These are phyloP conservation scores for Scleroderma citrinum DNA, from an alignment of 768 basidiomycete genomes.

Conservation along the genomic window DNA sequence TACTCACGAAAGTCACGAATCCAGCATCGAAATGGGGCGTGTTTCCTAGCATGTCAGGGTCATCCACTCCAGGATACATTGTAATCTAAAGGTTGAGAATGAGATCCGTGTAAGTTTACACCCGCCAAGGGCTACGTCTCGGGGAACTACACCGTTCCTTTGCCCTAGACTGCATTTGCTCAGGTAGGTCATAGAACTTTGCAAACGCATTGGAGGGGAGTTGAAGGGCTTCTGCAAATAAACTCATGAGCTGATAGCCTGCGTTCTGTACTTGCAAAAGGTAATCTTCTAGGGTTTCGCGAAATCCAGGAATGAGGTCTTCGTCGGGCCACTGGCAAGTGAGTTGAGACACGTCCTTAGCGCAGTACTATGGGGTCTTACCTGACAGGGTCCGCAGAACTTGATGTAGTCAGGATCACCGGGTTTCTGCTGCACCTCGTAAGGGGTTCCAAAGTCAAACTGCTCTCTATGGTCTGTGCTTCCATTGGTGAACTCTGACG, in stretches of 20 bases:
- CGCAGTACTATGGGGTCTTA: slow-evolving; percentile 21
- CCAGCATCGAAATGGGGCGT: slow-evolving; percentile 83
- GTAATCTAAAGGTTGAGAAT: slow-evolving; percentile 38
- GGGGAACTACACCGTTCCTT: slow-evolving; percentile 33
- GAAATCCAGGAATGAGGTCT: slow-evolving; percentile 65
- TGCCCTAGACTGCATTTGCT: slow-evolving; percentile 65
- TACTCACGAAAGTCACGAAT: slow-evolving; percentile 71
- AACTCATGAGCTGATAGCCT: slow-evolving; percentile 50
- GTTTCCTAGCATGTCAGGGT: slow-evolving; percentile 64
- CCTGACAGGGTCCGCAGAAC: slow-evolving; percentile 74
- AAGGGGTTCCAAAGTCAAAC: slow-evolving; percentile 72
- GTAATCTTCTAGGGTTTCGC: slow-evolving; percentile 48
- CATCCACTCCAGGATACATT: too few species aligned
- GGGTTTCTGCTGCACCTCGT: slow-evolving; percentile 52
- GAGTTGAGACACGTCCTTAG: neutral
- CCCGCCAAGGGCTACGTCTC: neutral
- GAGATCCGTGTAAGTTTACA: neutral
- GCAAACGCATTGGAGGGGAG: slow-evolving; percentile 53
- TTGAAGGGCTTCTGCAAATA: slow-evolving; percentile 67
- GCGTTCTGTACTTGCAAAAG: slow-evolving; percentile 54
- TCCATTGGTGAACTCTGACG: slow-evolving; percentile 71
- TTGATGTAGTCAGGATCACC: slow-evolving; percentile 62
- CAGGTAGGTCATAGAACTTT: slow-evolving; percentile 55
- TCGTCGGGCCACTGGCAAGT: slow-evolving; percentile 73
- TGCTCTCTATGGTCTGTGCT: slow-evolving; percentile 71